A percentile compares a stretch with the other conserved stretches of the same genome.
Evolutionary conservation across 2,329 filamentous ascomycete species (phyloP).

Genomic region (Allantophomopsis lycopodina): DNA sequence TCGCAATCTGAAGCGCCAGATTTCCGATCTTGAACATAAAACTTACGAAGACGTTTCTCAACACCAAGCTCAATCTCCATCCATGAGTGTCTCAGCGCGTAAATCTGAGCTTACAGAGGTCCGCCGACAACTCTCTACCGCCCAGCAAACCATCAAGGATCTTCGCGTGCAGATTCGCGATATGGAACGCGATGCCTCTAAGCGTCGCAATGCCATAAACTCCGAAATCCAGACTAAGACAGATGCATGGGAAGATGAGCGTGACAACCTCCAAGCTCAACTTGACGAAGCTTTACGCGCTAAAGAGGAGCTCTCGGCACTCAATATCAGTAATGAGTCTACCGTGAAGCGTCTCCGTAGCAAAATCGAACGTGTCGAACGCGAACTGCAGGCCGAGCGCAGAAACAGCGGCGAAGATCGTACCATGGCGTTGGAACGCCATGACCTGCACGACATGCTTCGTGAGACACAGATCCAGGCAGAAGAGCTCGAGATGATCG

Average conservation of each 20-base stretch:
- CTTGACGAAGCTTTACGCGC: slow-evolving; percentile 29
- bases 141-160: slow-evolving; percentile 47
- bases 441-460: slow-evolving; percentile 44
- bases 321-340: slow-evolving; percentile 27
- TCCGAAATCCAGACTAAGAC: slow-evolving; percentile 36
- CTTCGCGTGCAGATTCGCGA: slow-evolving; percentile 32
- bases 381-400: slow-evolving; percentile 39
- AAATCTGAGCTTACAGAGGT: slow-evolving; percentile 45
- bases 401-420: slow-evolving; percentile 41
- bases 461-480: slow-evolving; percentile 49
- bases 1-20: slow-evolving; percentile 48
- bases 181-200: slow-evolving; percentile 24
- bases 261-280: slow-evolving; percentile 21
- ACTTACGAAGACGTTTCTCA: slow-evolving; percentile 49
- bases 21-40: slow-evolving; percentile 53
- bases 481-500: slow-evolving; percentile 58
- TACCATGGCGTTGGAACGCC: slow-evolving; percentile 41
- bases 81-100: slow-evolving; percentile 32
- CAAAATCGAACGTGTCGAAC: slow-evolving; percentile 25
- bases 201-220: slow-evolving; percentile 27
- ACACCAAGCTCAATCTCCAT: slow-evolving; percentile 30
- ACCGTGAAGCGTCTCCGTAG: slow-evolving; percentile 33
- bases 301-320: slow-evolving; percentile 23
- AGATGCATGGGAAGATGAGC: slow-evolving; percentile 19
- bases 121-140: slow-evolving; percentile 43